A percentile compares a stretch with the other conserved stretches of the same genome.
These are phyloP conservation scores for Trichosporon ovoides DNA, from an alignment of 1,284 basidiomycete genomes.

Conservation along the genomic window DNA sequence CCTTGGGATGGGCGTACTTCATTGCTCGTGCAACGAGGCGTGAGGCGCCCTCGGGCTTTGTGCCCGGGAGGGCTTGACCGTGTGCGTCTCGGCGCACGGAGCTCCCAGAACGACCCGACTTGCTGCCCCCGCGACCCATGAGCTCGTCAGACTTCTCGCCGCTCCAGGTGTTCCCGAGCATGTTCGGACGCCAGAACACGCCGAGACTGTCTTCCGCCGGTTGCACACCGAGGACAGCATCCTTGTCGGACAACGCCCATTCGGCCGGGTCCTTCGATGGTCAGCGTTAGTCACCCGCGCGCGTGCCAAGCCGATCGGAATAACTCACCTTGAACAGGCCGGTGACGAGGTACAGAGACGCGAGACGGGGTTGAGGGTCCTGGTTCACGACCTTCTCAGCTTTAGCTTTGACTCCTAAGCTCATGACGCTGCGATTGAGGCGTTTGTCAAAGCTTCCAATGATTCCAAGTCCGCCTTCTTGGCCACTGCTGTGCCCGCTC, in stretches of 20 bases:
- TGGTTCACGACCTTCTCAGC: constrained; percentile 36
- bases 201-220: constrained; percentile 82
- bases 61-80: constrained; percentile 51
- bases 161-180: constrained; percentile 79
- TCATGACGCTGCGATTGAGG: constrained; percentile 19
- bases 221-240: constrained; percentile 74
- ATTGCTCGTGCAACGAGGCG: constrained; percentile 85
- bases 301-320: neutral
- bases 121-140: constrained; percentile 20
- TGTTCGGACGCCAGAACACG: constrained; percentile 91
- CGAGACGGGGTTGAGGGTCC: constrained; percentile 44
- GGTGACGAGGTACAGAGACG: constrained; percentile 52
- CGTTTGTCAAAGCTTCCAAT: constrained; percentile 20
- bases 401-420: constrained; percentile 23
- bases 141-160: constrained; percentile 52
- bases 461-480: constrained; percentile 11
- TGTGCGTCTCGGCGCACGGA: constrained; percentile 46
- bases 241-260: constrained; percentile 88
- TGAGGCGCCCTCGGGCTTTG: constrained; percentile 35
- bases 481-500: neutral
- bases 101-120: constrained; percentile 46
- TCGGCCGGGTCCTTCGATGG: constrained; percentile 30
- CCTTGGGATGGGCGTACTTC: constrained; percentile 58
- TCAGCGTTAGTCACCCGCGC: neutral
- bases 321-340: constrained; percentile 50